Evolutionary conservation across 2,329 filamentous ascomycete species (phyloP).

Genomic region (Clarireedia homoeocarpa): DNA sequence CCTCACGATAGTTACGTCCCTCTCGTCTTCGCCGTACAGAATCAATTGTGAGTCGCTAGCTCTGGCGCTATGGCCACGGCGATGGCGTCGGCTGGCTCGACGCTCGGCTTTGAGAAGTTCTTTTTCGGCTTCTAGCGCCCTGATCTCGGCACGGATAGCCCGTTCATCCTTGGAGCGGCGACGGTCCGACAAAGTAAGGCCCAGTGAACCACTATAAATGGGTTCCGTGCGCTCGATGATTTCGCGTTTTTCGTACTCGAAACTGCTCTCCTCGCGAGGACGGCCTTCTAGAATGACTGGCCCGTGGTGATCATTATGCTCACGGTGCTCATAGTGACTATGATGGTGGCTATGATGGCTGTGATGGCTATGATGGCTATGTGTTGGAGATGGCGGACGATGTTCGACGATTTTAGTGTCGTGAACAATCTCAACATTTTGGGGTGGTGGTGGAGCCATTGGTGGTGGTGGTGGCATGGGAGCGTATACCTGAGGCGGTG

Average conservation of each 20-base stretch:
- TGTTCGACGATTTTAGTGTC: constrained; percentile 37
- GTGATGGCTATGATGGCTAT: constrained; percentile 1
- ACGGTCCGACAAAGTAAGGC: constrained; percentile 33
- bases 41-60: constrained; percentile 54
- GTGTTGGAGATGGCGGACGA: constrained; percentile 15
- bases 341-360: neutral
- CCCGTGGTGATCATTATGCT: constrained; percentile 25
- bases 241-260: constrained; percentile 17
- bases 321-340: constrained; percentile 19
- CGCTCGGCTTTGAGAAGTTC: constrained; percentile 49
- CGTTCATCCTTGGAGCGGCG: constrained; percentile 31
- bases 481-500: neutral
- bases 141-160: constrained; percentile 65
- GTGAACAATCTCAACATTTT: constrained; percentile 35
- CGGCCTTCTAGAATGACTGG: constrained; percentile 36
- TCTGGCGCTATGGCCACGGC: constrained; percentile 42
- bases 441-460: constrained; percentile 17
- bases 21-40: constrained; percentile 44
- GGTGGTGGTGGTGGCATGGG: constrained; percentile 12
- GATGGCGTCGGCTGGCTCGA: constrained; percentile 40
- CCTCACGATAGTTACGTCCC: constrained; percentile 46
- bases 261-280: constrained; percentile 19
- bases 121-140: constrained; percentile 21
- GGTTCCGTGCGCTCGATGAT: constrained; percentile 24
- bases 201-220: constrained; percentile 34